phyloP scores from a whole-genome alignment of 306 rosid species.

The Lathyrus oleraceus region DNA sequence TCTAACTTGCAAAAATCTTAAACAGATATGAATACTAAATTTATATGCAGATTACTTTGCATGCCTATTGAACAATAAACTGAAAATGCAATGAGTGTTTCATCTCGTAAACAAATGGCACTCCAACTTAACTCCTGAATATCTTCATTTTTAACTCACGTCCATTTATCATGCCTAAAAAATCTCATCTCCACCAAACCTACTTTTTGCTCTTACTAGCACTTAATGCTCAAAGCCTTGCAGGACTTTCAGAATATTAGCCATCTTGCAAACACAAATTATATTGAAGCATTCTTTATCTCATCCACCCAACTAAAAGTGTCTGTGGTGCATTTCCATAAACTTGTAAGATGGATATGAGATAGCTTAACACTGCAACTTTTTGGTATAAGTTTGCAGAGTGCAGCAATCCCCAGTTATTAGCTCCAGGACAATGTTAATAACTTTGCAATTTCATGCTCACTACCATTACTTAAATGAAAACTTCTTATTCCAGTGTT shows the following conservation, averaged over 20 bases:
- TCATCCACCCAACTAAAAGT: not conserved
- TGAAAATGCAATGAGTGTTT: no score
- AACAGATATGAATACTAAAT: not conserved
- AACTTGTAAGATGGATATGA: conserved; percentile 1
- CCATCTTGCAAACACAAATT: conserved; percentile 6
- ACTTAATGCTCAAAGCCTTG: not conserved
- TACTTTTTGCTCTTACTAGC: not conserved
- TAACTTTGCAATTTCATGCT: not conserved
- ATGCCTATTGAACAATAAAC: conserved; percentile 4
- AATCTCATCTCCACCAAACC: not conserved
- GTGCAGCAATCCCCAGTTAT: not conserved
- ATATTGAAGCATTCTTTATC: not conserved
- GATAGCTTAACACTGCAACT: conserved; percentile 8
- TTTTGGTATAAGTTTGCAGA: not conserved
- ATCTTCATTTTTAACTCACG: not conserved
- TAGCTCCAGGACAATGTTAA: not conserved
- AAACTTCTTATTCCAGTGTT: not conserved
- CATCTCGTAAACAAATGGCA: not conserved
- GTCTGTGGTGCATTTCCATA: not conserved
- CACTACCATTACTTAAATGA: not conserved
- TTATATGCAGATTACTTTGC: conserved; percentile 3
- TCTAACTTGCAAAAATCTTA: conserved; percentile 9
- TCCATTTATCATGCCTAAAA: not conserved
- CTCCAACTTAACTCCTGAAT: conserved; percentile 2
- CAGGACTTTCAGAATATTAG: not conserved